phyloP scores from a whole-genome alignment of 2,329 filamentous ascomycete genomes.

The Phyllosticta citrichinensis region DNA sequence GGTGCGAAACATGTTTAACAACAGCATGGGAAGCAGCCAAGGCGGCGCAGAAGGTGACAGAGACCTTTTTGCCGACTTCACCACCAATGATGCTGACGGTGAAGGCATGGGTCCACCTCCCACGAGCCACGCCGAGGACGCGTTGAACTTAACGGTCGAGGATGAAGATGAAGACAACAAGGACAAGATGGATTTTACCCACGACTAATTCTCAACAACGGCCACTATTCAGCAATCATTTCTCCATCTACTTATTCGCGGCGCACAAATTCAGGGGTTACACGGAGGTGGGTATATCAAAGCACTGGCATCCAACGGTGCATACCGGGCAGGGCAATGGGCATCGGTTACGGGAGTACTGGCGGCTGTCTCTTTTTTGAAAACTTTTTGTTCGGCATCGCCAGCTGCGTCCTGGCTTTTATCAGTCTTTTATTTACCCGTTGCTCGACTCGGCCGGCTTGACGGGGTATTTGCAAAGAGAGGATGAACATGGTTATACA shows the following conservation, averaged over 20 bases:
- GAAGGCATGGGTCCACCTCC: conserved; percentile 6
- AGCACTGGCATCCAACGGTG: neutral
- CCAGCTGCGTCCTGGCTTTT: neutral
- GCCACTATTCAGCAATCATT: neutral
- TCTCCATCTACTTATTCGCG: neutral
- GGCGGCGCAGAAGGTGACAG: conserved; percentile 10
- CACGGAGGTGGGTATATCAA: neutral
- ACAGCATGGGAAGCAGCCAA: conserved; percentile 23
- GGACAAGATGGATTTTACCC: conserved; percentile 2
- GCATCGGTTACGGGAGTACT: neutral
- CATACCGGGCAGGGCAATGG: neutral
- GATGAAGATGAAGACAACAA: conserved; percentile 13
- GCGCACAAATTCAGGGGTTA: neutral
- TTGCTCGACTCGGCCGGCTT: neutral
- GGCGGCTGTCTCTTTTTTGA: neutral
- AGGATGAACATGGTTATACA: neutral
- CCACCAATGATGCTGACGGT: conserved; percentile 8
- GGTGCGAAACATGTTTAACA: conserved; percentile 28
- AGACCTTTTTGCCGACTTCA: conserved; percentile 10
- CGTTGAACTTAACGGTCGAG: conserved; percentile 25
- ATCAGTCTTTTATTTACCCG: neutral
- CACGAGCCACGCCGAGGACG: conserved; percentile 26
- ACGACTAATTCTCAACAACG: neutral
- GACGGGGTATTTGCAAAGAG: neutral
- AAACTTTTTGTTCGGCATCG: neutral